Base-by-base conservation (phyloP, 345 rosid species). In the Arabidopsis arenosa region DNA sequence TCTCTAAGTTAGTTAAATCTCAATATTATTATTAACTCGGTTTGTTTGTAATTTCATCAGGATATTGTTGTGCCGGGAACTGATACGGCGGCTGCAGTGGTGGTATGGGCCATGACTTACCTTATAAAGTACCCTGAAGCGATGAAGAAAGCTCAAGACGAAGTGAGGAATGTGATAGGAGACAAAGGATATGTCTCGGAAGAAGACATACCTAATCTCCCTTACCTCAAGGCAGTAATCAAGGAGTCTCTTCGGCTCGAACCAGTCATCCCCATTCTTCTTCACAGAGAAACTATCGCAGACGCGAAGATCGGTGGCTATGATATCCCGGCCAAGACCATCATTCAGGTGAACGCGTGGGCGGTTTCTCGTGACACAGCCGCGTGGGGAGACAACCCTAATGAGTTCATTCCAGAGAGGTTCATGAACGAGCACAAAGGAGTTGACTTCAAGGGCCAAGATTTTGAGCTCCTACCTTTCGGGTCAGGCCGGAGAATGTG, bases 71-170 rank as follows among this genome's bases (percentile, higher is more conserved):
- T 79, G 12, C 82, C 78, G 2, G 85, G 82, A 72, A 79, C 80
- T 6, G 85, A 79, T 56, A 75, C 82, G 0, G 74, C 80, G 4
- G 78, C 82, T 4, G 85, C 82, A 0, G 77, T 70, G 8, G 80
- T 75, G 18, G 76, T 82, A 17, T 82, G 85, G 85, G 82, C 74
- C 9, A 82, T 82, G 85, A 75, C 79, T 10, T 82, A 72, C 55
- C 60, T 82, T 6, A 71, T 78, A 63, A 82, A 82, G 63, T 47
- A 82, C 51, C 82, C 85, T 9, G 41, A 70, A 62, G 79, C 66
- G 5, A 70, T 81, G 82, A 75, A 75, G 45, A 79, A 79, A 75
- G 68, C 63, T 15, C 80, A 82, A 63, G 73, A 56, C 2, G 80
- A 82, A 72, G 72, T 79, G 14, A 72, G 85, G 66, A 43, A 18